Evolutionary conservation across 306 rosid genomes (phyloP), one percentile per base, ranked within the genome.

Genomic region (Cucurbita ficifolia): DNA sequence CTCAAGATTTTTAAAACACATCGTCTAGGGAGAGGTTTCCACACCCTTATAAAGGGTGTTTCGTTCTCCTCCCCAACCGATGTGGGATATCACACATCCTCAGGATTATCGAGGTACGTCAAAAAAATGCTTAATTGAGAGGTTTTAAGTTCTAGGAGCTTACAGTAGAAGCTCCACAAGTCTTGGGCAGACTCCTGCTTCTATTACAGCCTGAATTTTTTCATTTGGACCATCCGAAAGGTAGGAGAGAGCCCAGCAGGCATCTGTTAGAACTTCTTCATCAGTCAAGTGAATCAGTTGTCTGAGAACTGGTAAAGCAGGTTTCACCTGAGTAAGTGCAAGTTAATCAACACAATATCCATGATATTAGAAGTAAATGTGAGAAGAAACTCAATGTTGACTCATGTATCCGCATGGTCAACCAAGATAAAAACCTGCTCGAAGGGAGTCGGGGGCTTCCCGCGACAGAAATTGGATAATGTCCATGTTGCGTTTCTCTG

Each of bases 191-290:
- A 87, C 86, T 12, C 84, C 87, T 18, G 85, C 75, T 9, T 89
- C 92, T 78, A 89, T 75, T n/a, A 89, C 86, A 73, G 85, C 84
- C 75, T 89, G 87, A 73, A 81, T 82, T 73, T 81, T 85, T 39
- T 83, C 89, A 79, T 81, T 82, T 6, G 86, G 79, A 71, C 84
- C 89, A 45, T 87, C 88, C 22, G 90, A 89, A 80, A 89, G 85
- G 79, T 87, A 83, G 35, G 86, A 83, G 58, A 89, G 86, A 74
- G 90, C 86, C 92, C 92, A 84, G 76, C 88, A 87, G 45, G 87
- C 86, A 74, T 89, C 85, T 50, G 86, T 75, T 77, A 87, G 29
- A 55, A 87, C 86, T 79, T 86, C 92, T 78, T 84, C 87, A 77
- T 89, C 96, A 40, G 54, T 84, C 53, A 73, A 54, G 82, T 78